Evolutionary conservation across 768 basidiomycete species (phyloP), one percentile per base, ranked within the genome.

Genomic region (Russula earlei): DNA sequence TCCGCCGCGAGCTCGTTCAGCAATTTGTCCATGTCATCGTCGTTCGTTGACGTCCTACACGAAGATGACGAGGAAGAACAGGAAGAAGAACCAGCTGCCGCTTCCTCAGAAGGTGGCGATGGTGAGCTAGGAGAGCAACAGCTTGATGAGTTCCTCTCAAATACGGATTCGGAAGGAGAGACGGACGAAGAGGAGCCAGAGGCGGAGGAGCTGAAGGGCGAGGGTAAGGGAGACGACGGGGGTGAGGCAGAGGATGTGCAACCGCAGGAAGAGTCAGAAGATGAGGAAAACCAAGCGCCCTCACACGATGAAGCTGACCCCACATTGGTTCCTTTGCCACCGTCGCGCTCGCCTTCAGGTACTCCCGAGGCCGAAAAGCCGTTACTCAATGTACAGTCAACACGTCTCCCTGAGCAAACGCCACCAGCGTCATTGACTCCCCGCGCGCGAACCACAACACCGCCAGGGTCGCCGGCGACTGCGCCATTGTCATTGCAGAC

Each of bases 401-500:
- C 27, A 69, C 74, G 2, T 65, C 72, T 8, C 61, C 67, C 1
- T 65, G 71, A 27, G 66, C 71, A 19, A 64, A 68, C 24, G 63
- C 63, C 8, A 49, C 22, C 20, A 20, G 24, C 38, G 15, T 24
- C 44, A 15, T n/a, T 20, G 31, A n/a, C 58, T 15, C 7, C 44
- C 20, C 36, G 69, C 42, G 77, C 77, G 46, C 66, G 69, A 29
- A 82, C 75, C 59, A 80, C 81, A 0, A 87, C 85, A 10, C 83
- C 85, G 11, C 82, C 83, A 15, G 79, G 76, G 2, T 81, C 84
- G n/a, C 84, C 85, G 0, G 64, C 68, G 22, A 80, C 75, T 71
- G 74, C 22, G n/a, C n/a, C 36, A 53, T 72, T 22, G 5, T 50
- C 47, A 3, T 56, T 49, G 33, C 54, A 40, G 36, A 41, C 47